phyloP scores from a whole-genome alignment of 2,329 filamentous ascomycete genomes.

The Exophiala lecanii-corni region DNA sequence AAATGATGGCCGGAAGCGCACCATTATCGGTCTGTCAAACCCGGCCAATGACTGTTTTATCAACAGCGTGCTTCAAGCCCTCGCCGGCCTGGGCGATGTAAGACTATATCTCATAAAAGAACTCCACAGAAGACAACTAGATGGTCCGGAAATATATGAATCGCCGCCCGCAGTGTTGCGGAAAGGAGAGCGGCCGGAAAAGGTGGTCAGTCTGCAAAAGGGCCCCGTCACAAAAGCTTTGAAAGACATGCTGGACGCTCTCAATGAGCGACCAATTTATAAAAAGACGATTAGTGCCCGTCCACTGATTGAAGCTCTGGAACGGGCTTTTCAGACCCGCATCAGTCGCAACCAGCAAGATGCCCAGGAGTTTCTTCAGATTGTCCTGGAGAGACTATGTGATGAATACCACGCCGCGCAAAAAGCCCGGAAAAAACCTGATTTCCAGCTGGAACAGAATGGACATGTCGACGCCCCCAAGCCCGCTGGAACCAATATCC shows the following conservation, averaged over 20 bases:
- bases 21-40: constrained; percentile 83
- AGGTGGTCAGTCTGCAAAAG: constrained; percentile 61
- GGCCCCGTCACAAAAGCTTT: constrained; percentile 80
- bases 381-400: constrained; percentile 83
- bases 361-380: constrained; percentile 93
- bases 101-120: constrained; percentile 89
- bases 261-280: constrained; percentile 91
- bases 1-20: constrained; percentile 64
- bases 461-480: constrained; percentile 25
- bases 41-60: constrained; percentile 95
- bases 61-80: constrained; percentile 89
- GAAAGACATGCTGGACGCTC: constrained; percentile 84
- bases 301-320: constrained; percentile 77
- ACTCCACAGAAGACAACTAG: constrained; percentile 75
- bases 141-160: constrained; percentile 71
- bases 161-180: constrained; percentile 44
- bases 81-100: constrained; percentile 84
- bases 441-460: constrained; percentile 21
- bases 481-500: constrained; percentile 34
- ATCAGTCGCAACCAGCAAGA: constrained; percentile 96
- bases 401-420: constrained; percentile 89
- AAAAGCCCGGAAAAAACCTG: constrained; percentile 56
- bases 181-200: constrained; percentile 41
- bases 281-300: constrained; percentile 88
- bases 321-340: constrained; percentile 79